These are phyloP conservation scores for Phaffia australis DNA, from an alignment of 768 basidiomycete genomes.

Conservation along the genomic window DNA sequence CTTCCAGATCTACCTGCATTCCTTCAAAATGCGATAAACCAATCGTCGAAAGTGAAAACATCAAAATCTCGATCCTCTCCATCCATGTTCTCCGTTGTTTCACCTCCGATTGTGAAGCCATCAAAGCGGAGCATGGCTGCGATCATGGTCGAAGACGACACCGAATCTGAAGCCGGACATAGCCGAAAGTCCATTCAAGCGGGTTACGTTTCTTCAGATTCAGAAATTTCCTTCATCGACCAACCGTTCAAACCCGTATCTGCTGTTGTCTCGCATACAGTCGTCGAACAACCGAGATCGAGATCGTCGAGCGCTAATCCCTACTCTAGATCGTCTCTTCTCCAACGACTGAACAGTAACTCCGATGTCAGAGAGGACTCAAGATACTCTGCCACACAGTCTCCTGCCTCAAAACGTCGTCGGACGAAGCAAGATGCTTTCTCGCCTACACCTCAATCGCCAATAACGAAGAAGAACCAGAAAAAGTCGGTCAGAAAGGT, in stretches of 20 bases:
- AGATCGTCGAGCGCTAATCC: not conserved
- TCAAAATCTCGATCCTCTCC: not conserved
- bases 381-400: not conserved
- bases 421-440: constrained; percentile 1
- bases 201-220: constrained; percentile 3
- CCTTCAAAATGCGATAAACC: not conserved
- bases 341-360: too few species aligned
- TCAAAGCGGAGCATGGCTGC: constrained; percentile 11
- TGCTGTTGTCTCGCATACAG: not conserved
- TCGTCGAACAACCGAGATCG: constrained; percentile 1
- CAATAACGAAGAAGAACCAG: not conserved
- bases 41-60: not conserved
- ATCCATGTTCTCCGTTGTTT: not conserved
- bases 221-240: constrained; percentile 18
- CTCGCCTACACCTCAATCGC: not conserved
- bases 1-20: constrained; percentile 23
- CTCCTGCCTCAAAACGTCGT: constrained; percentile 6
- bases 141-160: constrained; percentile 21
- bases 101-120: constrained; percentile 12
- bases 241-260: constrained; percentile 14
- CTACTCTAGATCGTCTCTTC: not conserved
- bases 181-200: constrained; percentile 5
- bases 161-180: not conserved
- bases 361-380: not conserved
- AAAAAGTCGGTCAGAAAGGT: not conserved